A percentile compares a stretch with the other conserved stretches of the same genome.
Evolutionary conservation across 345 rosid species (phyloP).

Genomic region (Salix koriyanagi): DNA sequence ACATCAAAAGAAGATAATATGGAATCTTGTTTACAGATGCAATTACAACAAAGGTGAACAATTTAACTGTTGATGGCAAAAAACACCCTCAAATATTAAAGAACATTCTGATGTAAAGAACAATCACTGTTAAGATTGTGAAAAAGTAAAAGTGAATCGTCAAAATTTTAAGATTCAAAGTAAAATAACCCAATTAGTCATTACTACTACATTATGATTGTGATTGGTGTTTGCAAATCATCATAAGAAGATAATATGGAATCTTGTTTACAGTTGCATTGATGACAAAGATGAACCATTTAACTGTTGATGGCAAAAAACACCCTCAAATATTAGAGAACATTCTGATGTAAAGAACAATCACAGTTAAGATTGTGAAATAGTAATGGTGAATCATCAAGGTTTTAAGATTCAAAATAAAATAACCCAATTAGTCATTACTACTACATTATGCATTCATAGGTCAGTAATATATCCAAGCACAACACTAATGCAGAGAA

Average conservation of each 20-base stretch:
- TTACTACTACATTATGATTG: background rate
- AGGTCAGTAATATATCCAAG: background rate
- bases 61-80: background rate
- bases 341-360: background rate
- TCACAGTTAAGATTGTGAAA: background rate
- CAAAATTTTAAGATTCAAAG: background rate
- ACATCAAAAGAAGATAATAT: background rate
- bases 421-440: background rate
- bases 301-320: background rate
- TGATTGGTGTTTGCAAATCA: background rate
- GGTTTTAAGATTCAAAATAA: background rate
- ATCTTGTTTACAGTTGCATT: background rate
- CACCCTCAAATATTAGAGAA: background rate
- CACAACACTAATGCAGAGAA: background rate
- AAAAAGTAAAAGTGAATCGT: background rate
- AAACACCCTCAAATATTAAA: background rate
- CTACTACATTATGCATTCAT: background rate
- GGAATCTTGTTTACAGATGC: background rate
- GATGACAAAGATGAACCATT: background rate
- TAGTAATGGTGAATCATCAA: background rate
- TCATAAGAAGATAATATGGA: background rate
- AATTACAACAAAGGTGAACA: conserved; percentile 1
- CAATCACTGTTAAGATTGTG: background rate
- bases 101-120: background rate
- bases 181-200: background rate